A percentile compares a stretch with the other conserved stretches of the same genome.
phyloP scores from a whole-genome alignment of 257 asterid genomes.

The Solanum appendiculatum region DNA sequence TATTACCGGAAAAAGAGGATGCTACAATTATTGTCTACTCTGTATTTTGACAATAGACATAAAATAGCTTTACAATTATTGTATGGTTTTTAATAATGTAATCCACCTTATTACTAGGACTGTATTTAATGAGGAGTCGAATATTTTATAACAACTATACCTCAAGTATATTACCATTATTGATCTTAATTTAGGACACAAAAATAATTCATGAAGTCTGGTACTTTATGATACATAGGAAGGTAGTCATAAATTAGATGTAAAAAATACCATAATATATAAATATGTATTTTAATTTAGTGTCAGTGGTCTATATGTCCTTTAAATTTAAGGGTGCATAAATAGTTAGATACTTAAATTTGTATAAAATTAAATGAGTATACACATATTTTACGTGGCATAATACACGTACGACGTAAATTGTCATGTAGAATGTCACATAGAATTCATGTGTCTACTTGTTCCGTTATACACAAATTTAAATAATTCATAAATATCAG shows the following conservation, averaged over 20 bases:
- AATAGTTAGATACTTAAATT: too few species aligned
- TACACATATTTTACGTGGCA: fast-evolving
- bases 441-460: background rate
- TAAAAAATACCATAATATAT: background rate
- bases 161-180: background rate
- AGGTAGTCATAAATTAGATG: background rate
- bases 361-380: too few species aligned
- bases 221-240: background rate
- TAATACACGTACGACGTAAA: fast-evolving
- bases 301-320: too few species aligned
- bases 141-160: background rate
- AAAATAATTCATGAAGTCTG: background rate
- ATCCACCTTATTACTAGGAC: background rate
- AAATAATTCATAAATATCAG: too few species aligned
- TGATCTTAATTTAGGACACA: background rate
- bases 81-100: background rate
- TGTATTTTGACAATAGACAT: background rate
- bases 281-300: too few species aligned
- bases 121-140: background rate
- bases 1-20: background rate
- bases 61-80: background rate
- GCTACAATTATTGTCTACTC: background rate
- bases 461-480: background rate
- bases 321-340: too few species aligned
- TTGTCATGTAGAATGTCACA: background rate